Percentiles rank a stretch among this genome's conserved stretches.
Conservation (phyloP, 176 grass and related monocot genomes). For the Aegilops tauschii region DNA sequence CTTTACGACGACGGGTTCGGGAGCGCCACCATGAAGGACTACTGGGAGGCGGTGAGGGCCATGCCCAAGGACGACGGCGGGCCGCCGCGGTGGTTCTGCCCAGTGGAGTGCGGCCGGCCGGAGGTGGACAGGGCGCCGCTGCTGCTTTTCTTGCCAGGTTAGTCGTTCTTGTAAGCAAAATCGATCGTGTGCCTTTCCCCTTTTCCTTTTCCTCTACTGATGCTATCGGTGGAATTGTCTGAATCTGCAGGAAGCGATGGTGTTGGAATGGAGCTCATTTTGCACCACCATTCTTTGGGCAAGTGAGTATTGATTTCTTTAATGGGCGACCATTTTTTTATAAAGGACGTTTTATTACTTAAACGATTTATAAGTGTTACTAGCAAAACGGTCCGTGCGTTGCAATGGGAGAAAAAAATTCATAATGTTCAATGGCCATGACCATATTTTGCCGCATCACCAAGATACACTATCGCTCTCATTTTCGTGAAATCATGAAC, state of each 20-base stretch:
- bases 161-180: not conserved
- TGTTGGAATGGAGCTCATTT: constrained; percentile 61
- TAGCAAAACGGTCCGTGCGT: too few species aligned
- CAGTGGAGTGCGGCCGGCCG: constrained; percentile 46
- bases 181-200: not conserved
- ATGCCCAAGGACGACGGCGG: constrained; percentile 41
- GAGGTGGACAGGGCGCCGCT: constrained; percentile 39
- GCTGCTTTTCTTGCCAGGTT: constrained; percentile 72
- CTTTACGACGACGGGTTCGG: constrained; percentile 73
- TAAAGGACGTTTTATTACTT: too few species aligned
- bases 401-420: too few species aligned
- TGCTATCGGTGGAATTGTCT: not conserved
- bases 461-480: too few species aligned
- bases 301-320: constrained; percentile 36
- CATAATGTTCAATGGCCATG: too few species aligned
- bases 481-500: too few species aligned
- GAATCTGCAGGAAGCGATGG: constrained; percentile 45
- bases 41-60: constrained; percentile 38
- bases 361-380: not conserved
- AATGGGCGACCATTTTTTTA: too few species aligned
- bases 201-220: not conserved
- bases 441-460: too few species aligned
- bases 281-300: constrained; percentile 65
- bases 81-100: constrained; percentile 73
- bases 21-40: constrained; percentile 40